These are phyloP conservation scores for Beta macrorhiza DNA, from an alignment of 179 eudicot species.

Conservation along the genomic window DNA sequence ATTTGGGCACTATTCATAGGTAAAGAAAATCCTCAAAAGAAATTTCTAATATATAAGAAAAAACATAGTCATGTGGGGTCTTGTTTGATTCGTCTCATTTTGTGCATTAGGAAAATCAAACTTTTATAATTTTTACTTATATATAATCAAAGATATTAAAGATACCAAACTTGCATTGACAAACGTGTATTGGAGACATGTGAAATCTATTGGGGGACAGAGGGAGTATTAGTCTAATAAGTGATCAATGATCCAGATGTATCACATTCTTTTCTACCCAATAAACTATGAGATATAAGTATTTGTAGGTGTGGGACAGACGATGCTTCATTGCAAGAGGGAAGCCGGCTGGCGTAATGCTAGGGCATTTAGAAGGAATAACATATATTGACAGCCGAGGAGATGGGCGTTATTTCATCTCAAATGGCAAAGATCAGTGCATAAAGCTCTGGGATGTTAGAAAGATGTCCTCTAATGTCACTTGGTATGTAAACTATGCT, in stretches of 20 bases:
- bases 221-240: background rate
- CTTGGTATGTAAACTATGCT: conserved; percentile 41
- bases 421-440: conserved; percentile 91
- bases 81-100: too few relatives aligned
- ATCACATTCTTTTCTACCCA: background rate
- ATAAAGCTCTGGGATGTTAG: conserved; percentile 91
- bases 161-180: too few relatives aligned
- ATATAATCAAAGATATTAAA: too few relatives aligned
- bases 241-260: background rate
- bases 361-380: conserved; percentile 89
- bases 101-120: too few relatives aligned
- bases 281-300: conserved; percentile 10
- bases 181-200: too few relatives aligned
- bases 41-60: too few relatives aligned
- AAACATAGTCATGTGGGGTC: too few relatives aligned
- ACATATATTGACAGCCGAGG: conserved; percentile 85
- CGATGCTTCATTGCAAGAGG: conserved; percentile 65
- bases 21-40: too few relatives aligned
- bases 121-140: too few relatives aligned
- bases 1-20: too few relatives aligned
- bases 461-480: conserved; percentile 70
- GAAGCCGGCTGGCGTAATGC: conserved; percentile 63
- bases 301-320: conserved; percentile 87
- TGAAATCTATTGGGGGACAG: too few relatives aligned
- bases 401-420: conserved; percentile 90